Percentiles rank a stretch among this genome's conserved stretches.
Evolutionary conservation across 2,329 filamentous ascomycete genomes (phyloP).

Genomic region (Penicillium sp.): DNA sequence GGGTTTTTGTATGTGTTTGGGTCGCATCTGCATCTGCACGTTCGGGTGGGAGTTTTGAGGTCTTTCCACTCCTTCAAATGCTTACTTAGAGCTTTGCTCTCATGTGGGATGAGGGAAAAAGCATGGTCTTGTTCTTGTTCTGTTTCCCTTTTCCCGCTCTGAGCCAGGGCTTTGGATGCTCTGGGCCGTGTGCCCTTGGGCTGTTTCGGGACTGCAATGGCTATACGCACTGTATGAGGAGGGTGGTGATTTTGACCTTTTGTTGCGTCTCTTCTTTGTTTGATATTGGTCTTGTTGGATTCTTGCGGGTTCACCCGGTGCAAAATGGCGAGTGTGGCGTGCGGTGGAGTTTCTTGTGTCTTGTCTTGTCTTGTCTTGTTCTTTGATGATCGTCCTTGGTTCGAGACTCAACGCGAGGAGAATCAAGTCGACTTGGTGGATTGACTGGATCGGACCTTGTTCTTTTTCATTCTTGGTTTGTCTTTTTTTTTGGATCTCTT

Average conservation of each 20-base stretch:
- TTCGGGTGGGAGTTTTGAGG: slow-evolving; percentile 7
- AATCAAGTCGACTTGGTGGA: neutral
- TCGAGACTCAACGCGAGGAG: neutral
- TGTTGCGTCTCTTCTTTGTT: neutral
- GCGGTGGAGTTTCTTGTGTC: slow-evolving; percentile 7
- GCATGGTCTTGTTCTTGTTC: neutral
- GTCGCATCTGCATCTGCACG: slow-evolving; percentile 25
- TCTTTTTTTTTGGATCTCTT: too few relatives aligned
- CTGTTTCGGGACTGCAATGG: neutral
- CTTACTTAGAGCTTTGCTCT: slow-evolving; percentile 12
- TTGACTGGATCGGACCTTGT: neutral
- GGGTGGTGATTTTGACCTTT: neutral
- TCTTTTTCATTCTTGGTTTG: too few relatives aligned
- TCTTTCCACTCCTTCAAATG: slow-evolving; percentile 3
- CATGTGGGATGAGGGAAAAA: slow-evolving; percentile 1
- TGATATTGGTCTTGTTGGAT: slow-evolving; percentile 5
- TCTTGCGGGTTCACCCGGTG: slow-evolving; percentile 5
- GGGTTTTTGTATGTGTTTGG: neutral
- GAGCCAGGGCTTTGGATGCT: neutral
- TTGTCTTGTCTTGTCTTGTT: neutral
- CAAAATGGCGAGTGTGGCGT: slow-evolving; percentile 18
- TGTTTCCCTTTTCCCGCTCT: neutral
- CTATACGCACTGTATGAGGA: neutral
- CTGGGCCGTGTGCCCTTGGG: neutral
- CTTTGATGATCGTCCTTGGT: neutral